phyloP scores from a whole-genome alignment of 257 asterid species.

The Ophiorrhiza pumila region DNA sequence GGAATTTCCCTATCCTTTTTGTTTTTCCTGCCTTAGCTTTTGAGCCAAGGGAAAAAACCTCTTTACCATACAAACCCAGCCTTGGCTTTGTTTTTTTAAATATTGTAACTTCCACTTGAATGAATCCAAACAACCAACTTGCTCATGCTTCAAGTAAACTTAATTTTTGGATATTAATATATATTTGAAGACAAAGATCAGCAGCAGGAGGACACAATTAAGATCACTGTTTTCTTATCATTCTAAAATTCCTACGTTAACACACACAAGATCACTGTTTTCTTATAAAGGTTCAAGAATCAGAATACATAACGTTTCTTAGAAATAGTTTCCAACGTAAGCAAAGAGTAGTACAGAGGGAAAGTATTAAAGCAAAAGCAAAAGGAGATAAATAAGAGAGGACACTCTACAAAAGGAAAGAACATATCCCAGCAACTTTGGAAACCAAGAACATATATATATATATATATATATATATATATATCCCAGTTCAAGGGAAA shows the following conservation, averaged over 20 bases:
- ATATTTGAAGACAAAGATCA: background rate
- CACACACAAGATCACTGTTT: background rate
- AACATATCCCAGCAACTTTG: conserved; percentile 1
- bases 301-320: too few species aligned
- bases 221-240: background rate
- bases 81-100: too few species aligned
- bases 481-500: too few species aligned
- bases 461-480: too few species aligned
- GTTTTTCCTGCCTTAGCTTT: conserved; percentile 17
- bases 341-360: conserved; percentile 35
- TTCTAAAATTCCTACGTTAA: background rate
- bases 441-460: too few species aligned
- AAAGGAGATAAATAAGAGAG: conserved; percentile 10
- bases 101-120: conserved; percentile 2
- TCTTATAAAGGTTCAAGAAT: background rate
- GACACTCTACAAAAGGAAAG: conserved; percentile 18
- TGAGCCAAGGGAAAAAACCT: conserved; percentile 10
- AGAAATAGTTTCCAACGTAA: conserved; percentile 48
- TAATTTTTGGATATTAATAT: background rate
- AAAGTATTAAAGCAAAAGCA: conserved; percentile 63
- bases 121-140: conserved; percentile 14
- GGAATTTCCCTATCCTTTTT: too few species aligned
- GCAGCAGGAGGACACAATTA: too few species aligned
- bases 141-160: conserved; percentile 22
- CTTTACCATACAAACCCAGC: conserved; percentile 9